Conservation (phyloP, 192 early-diverging fungal genomes). For the Coemansia sp. region DNA sequence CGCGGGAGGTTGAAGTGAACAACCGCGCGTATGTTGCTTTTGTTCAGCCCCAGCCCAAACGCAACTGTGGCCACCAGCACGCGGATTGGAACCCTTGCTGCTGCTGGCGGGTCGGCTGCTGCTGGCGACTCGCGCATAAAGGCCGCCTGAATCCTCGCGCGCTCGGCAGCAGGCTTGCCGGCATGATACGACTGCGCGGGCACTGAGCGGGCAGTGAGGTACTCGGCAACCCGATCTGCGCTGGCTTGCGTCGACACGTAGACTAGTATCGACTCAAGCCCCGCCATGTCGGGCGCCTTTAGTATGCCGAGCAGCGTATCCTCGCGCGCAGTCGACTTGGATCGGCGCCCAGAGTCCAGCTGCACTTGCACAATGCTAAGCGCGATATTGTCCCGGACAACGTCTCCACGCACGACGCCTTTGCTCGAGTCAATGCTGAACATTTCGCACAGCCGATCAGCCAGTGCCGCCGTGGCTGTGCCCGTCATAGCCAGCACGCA, state of each 20-base stretch:
- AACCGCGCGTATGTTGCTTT: slow-evolving; percentile 69
- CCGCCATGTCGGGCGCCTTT: slow-evolving; percentile 53
- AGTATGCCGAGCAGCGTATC: slow-evolving; percentile 59
- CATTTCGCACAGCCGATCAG: slow-evolving; percentile 60
- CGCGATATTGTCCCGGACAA: slow-evolving; percentile 63
- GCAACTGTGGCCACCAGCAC: slow-evolving; percentile 75
- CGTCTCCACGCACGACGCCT: slow-evolving; percentile 58
- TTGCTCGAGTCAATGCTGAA: slow-evolving; percentile 55
- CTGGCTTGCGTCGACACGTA: slow-evolving; percentile 66
- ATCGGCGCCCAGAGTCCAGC: neutral
- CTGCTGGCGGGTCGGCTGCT: neutral
- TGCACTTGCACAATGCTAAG: slow-evolving; percentile 60
- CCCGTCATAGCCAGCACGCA: slow-evolving; percentile 74
- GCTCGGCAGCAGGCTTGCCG: slow-evolving; percentile 62
- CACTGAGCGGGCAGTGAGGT: slow-evolving; percentile 64
- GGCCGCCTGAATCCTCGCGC: slow-evolving; percentile 63
- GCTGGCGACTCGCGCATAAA: slow-evolving; percentile 59
- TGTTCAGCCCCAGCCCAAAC: slow-evolving; percentile 76
- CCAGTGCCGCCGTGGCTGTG: slow-evolving; percentile 64
- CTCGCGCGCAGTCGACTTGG: slow-evolving; percentile 52
- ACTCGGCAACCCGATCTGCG: slow-evolving; percentile 69
- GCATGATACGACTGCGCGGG: slow-evolving; percentile 79
- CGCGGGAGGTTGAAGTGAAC: slow-evolving; percentile 73
- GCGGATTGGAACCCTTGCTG: slow-evolving; percentile 43
- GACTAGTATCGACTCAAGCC: slow-evolving; percentile 65